Evolutionary conservation across 2,329 filamentous ascomycete species (phyloP).

Genomic region (Scortechinia acanthostroma): DNA sequence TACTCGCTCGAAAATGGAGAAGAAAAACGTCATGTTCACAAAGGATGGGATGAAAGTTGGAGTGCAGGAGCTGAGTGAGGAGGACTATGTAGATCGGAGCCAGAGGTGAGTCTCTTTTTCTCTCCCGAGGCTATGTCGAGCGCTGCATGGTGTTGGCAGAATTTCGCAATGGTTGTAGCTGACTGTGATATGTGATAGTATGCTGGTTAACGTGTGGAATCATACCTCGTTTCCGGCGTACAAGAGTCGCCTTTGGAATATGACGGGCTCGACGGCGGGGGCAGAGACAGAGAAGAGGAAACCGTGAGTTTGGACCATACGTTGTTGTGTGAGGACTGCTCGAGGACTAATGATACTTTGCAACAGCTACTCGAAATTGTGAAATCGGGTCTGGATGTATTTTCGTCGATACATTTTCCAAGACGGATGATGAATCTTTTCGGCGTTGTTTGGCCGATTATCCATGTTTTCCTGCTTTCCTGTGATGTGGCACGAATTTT

Average conservation of each 20-base stretch:
- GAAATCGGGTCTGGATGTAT: too few species aligned
- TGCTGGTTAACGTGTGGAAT: conserved; percentile 39
- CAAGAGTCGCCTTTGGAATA: conserved; percentile 30
- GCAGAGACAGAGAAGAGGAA: not conserved
- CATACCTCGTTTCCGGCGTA: conserved; percentile 32
- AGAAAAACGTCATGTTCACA: conserved; percentile 51
- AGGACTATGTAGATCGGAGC: conserved; percentile 50
- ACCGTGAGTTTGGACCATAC: conserved; percentile 2
- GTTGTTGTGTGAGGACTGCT: too few species aligned
- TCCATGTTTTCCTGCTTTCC: too few species aligned
- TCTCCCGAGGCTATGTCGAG: not conserved
- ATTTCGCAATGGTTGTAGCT: conserved; percentile 1
- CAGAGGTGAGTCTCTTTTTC: conserved; percentile 32
- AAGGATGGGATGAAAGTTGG: conserved; percentile 55
- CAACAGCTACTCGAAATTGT: too few species aligned
- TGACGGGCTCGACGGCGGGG: not conserved
- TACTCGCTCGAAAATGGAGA: conserved; percentile 53
- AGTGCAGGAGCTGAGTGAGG: conserved; percentile 45
- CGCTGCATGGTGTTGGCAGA: not conserved
- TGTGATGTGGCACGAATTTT: too few species aligned
- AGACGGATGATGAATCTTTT: too few species aligned
- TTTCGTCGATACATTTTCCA: too few species aligned
- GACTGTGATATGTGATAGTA: conserved; percentile 16
- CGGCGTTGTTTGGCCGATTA: too few species aligned
- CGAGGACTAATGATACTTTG: too few species aligned